These are phyloP conservation scores for Stylosanthes scabra DNA, from an alignment of 331 rosid genomes.

Conservation along the genomic window DNA sequence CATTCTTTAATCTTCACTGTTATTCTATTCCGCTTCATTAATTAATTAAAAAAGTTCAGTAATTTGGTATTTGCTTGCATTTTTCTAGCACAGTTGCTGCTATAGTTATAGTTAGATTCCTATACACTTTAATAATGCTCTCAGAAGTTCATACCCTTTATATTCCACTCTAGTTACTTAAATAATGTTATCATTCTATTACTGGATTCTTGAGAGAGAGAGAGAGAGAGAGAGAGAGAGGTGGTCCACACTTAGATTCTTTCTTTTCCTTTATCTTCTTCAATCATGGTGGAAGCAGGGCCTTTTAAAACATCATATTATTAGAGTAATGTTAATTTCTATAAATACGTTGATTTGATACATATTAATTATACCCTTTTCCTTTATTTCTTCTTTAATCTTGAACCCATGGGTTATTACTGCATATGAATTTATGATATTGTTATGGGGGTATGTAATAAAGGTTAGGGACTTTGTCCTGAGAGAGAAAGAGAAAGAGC, in stretches of 20 bases:
- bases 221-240: conserved; percentile 29
- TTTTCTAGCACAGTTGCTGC: not conserved
- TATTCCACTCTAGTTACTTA: not conserved
- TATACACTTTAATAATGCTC: not conserved
- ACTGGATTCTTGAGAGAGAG: conserved; percentile 4
- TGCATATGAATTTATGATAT: not conserved
- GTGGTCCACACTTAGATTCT: conserved; percentile 68
- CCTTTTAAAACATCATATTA: conserved; percentile 16
- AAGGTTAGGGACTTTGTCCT: conserved; percentile 24
- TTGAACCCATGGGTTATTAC: not conserved
- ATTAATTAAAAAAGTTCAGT: not conserved
- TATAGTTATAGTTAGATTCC: not conserved
- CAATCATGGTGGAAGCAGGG: conserved; percentile 38
- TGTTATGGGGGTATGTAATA: not conserved
- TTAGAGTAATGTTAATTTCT: too few species aligned
- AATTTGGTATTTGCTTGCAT: not conserved
- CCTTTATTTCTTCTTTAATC: not conserved
- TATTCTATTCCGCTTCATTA: not conserved
- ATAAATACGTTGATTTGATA: too few species aligned
- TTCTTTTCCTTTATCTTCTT: conserved; percentile 19
- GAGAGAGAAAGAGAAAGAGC: conserved; percentile 22
- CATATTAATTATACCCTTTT: not conserved
- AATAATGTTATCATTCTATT: conserved; percentile 25
- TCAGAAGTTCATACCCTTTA: not conserved
- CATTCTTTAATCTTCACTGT: not conserved